Evolutionary conservation across 441 rosid genomes (phyloP).

Genomic region (Arabidopsis lyrata): DNA sequence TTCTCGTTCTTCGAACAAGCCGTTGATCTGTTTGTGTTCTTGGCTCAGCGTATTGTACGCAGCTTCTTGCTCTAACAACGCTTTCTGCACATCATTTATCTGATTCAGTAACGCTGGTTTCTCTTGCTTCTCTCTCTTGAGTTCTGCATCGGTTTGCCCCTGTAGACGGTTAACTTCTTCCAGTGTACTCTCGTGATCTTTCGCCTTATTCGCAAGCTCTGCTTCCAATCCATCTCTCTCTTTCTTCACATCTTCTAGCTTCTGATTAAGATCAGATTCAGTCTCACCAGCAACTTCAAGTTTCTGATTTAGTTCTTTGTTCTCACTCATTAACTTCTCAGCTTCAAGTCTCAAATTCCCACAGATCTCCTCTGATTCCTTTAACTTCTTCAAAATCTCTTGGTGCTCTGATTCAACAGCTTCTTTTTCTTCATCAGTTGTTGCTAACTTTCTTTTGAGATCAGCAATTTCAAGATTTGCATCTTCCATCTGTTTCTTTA

Average conservation of each 20-base stretch:
- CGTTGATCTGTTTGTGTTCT: slow-evolving; percentile 61
- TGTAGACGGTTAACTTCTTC: slow-evolving; percentile 41
- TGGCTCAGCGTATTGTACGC: slow-evolving; percentile 56
- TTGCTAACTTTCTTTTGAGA: slow-evolving; percentile 61
- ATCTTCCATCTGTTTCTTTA: slow-evolving; percentile 67
- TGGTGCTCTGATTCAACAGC: slow-evolving; percentile 51
- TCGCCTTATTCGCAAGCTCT: slow-evolving; percentile 32
- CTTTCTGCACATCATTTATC: slow-evolving; percentile 57
- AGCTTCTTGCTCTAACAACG: slow-evolving; percentile 60
- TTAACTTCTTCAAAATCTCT: slow-evolving; percentile 56
- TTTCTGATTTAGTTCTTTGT: slow-evolving; percentile 31
- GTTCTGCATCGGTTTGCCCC: slow-evolving; percentile 53
- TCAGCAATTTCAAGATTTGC: slow-evolving; percentile 50
- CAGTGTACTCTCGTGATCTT: slow-evolving; percentile 16
- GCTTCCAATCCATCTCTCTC: slow-evolving; percentile 49
- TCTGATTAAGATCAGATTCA: slow-evolving; percentile 24
- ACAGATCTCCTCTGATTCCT: slow-evolving; percentile 57
- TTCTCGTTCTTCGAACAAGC: slow-evolving; percentile 62
- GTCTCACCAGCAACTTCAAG: slow-evolving; percentile 26
- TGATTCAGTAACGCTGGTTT: slow-evolving; percentile 48
- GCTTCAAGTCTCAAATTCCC: slow-evolving; percentile 57
- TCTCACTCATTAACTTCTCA: slow-evolving; percentile 25
- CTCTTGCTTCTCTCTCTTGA: slow-evolving; percentile 61
- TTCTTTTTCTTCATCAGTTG: slow-evolving; percentile 59
- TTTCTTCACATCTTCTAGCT: slow-evolving; percentile 35